Percentiles rank a stretch among this genome's conserved stretches.
phyloP scores from a whole-genome alignment of 768 basidiomycete species.

The Suillus subalutaceus region DNA sequence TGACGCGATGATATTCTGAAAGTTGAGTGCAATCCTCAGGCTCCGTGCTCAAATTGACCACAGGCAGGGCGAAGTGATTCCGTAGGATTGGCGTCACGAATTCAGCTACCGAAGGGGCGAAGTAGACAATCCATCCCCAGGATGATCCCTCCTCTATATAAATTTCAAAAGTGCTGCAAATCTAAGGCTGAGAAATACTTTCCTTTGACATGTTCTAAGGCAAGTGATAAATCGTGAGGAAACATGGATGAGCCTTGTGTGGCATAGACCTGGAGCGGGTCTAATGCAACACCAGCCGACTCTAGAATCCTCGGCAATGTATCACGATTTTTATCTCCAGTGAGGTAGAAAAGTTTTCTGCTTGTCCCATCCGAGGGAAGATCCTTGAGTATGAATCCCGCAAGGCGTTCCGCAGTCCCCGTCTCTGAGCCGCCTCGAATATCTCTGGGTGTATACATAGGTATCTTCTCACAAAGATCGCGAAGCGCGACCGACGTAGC shows the following conservation, averaged over 20 bases:
- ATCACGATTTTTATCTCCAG: conserved; percentile 86
- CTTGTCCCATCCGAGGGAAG: conserved; percentile 15
- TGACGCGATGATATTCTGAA: conserved; percentile 22
- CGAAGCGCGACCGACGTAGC: conserved; percentile 56
- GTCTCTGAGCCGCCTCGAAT: conserved; percentile 51
- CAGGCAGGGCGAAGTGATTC: conserved; percentile 45
- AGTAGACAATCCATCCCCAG: conserved; percentile 73
- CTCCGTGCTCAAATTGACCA: conserved; percentile 3
- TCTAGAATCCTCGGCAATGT: conserved; percentile 56
- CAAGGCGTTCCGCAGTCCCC: conserved; percentile 73
- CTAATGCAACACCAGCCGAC: conserved; percentile 46
- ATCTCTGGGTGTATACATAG: conserved; percentile 42
- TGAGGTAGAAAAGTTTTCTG: conserved; percentile 64
- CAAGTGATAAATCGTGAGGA: conserved; percentile 41
- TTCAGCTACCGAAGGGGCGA: conserved; percentile 73
- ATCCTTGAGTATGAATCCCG: conserved; percentile 58
- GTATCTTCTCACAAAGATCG: conserved; percentile 32
- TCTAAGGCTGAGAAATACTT: conserved; percentile 12
- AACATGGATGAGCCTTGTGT: conserved; percentile 63
- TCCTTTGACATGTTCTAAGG: conserved; percentile 31
- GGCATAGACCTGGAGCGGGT: conserved; percentile 67
- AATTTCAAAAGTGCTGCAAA: conserved; percentile 13
- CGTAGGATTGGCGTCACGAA: conserved; percentile 55
- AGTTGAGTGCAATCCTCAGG: not conserved
- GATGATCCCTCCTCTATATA: not conserved